A percentile compares a stretch with the other conserved stretches of the same genome.
phyloP scores from a whole-genome alignment of 345 rosid species.

The Noccaea caerulescens region DNA sequence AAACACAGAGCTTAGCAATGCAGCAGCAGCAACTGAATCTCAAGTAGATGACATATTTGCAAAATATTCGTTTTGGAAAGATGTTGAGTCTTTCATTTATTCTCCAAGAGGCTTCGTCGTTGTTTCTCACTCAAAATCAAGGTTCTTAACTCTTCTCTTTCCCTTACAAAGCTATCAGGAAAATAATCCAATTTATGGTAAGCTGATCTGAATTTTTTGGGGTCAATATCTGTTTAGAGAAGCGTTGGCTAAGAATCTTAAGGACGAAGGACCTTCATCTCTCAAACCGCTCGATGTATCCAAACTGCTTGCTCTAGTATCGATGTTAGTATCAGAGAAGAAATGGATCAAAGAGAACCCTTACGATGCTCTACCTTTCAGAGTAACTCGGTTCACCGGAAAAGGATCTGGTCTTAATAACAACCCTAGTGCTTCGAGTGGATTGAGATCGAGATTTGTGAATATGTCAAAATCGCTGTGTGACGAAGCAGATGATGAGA shows the following conservation, averaged over 20 bases:
- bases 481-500: constrained; percentile 37
- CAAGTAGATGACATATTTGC: constrained; percentile 44
- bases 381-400: constrained; percentile 38
- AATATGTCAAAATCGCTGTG: constrained; percentile 35
- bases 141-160: constrained; percentile 51
- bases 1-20: constrained; percentile 37
- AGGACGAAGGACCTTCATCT: constrained; percentile 60
- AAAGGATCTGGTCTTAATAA: constrained; percentile 32
- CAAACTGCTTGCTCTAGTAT: constrained; percentile 60
- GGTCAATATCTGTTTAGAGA: constrained; percentile 47
- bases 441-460: constrained; percentile 56
- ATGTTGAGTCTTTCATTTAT: constrained; percentile 59
- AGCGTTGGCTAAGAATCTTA: constrained; percentile 60
- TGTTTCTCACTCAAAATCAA: constrained; percentile 63
- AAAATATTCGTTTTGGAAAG: constrained; percentile 59
- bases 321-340: constrained; percentile 65
- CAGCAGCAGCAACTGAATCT: constrained; percentile 41
- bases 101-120: constrained; percentile 55
- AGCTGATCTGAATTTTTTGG: not conserved
- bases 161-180: constrained; percentile 3
- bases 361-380: constrained; percentile 57
- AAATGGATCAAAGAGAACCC: constrained; percentile 69
- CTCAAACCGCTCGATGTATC: constrained; percentile 51
- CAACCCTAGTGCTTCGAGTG: constrained; percentile 46
- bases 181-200: constrained; percentile 8